A percentile compares a stretch with the other conserved stretches of the same genome.
These are phyloP conservation scores for Plasmodium cynomolgi DNA, from an alignment of 169 alveolate genomes.

Conservation along the genomic window DNA sequence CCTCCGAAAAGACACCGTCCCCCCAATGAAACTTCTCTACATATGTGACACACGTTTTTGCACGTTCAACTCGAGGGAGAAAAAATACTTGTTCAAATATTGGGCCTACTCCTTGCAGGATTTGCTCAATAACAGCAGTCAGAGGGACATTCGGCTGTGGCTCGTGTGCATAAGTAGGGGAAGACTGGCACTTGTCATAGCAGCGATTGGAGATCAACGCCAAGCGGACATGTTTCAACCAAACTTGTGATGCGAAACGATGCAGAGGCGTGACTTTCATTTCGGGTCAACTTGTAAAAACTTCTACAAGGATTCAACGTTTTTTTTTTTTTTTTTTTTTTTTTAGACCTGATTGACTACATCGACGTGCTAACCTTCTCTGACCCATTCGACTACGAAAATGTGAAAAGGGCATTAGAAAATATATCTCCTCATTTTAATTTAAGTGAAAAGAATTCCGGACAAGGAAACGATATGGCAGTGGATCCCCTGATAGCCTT, in stretches of 20 bases:
- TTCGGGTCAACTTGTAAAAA: neutral
- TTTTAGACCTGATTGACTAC: constrained; percentile 56
- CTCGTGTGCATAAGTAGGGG: constrained; percentile 71
- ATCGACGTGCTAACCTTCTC: constrained; percentile 50
- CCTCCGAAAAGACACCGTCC: neutral
- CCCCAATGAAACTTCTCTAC: constrained; percentile 63
- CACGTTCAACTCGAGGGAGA: constrained; percentile 44
- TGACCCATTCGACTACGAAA: constrained; percentile 57
- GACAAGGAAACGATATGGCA: neutral
- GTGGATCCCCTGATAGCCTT: constrained; percentile 65
- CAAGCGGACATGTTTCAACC: neutral
- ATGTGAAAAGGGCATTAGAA: constrained; percentile 49
- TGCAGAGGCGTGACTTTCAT: neutral
- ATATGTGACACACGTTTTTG: constrained; percentile 62
- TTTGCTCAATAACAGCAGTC: constrained; percentile 33
- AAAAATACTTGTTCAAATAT: constrained; percentile 55
- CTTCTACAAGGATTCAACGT: neutral
- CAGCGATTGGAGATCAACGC: neutral
- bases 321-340: neutral
- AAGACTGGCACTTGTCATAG: neutral
- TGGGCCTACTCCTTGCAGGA: constrained; percentile 71
- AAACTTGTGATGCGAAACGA: neutral
- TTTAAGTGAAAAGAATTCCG: neutral
- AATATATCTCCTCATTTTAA: constrained; percentile 49
- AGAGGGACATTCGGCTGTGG: constrained; percentile 48